Conservation (phyloP, 2,329 filamentous ascomycete species). For the Bipolaris oryzae region DNA sequence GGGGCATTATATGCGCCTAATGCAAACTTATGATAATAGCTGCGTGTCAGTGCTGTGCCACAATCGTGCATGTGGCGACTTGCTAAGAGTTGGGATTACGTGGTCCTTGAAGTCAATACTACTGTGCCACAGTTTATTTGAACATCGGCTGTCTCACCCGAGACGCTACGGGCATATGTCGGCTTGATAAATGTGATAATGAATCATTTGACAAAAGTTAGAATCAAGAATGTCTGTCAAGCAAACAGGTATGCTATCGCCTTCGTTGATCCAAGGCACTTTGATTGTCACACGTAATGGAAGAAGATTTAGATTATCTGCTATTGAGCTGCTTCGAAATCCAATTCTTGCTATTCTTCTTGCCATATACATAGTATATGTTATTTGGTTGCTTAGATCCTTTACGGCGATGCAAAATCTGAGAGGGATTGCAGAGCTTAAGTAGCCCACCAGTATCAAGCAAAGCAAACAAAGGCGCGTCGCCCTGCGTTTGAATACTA, state of each 20-base stretch:
- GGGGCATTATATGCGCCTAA: neutral
- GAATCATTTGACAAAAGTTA: no score
- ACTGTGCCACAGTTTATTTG: neutral
- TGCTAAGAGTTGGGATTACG: neutral
- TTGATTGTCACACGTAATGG: neutral
- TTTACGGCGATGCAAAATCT: neutral
- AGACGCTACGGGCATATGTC: neutral
- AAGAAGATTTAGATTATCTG: neutral
- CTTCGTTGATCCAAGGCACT: neutral
- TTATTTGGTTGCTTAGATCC: neutral
- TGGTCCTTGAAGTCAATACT: neutral
- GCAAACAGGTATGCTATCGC: neutral
- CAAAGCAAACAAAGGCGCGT: constrained; percentile 12
- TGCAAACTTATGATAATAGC: neutral
- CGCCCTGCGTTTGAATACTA: neutral
- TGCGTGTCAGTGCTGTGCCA: constrained; percentile 1
- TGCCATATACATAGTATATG: constrained; percentile 7
- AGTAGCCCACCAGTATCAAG: constrained; percentile 5
- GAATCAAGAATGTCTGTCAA: neutral
- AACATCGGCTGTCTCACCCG: neutral
- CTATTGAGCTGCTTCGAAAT: neutral
- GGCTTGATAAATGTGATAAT: neutral
- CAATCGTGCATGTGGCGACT: neutral
- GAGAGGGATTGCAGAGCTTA: neutral
- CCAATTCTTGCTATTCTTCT: constrained; percentile 4